A percentile compares a stretch with the other conserved stretches of the same genome.
phyloP scores from a whole-genome alignment of 2,329 filamentous ascomycete species.

The Ilyonectria mors-panacis region DNA sequence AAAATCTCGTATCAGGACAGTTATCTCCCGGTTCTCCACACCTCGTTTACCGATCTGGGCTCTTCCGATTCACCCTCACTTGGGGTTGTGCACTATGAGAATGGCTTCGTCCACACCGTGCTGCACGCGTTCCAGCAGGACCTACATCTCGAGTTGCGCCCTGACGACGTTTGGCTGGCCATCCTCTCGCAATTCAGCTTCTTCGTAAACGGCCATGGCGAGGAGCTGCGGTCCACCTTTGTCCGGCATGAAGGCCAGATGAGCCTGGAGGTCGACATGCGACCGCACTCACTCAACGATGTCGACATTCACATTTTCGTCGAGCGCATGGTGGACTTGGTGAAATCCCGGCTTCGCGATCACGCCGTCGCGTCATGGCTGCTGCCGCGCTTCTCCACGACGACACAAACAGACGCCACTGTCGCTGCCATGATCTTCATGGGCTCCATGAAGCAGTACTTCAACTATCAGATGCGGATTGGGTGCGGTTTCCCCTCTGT shows the following conservation, averaged over 20 bases:
- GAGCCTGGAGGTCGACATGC: constrained; percentile 15
- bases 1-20: constrained; percentile 10
- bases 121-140: constrained; percentile 31
- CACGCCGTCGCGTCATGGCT: constrained; percentile 20
- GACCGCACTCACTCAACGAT: constrained; percentile 1
- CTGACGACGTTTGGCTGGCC: constrained; percentile 31
- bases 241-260: constrained; percentile 27
- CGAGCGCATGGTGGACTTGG: constrained; percentile 16
- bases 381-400: constrained; percentile 27
- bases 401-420: constrained; percentile 16
- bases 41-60: constrained; percentile 14
- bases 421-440: constrained; percentile 32
- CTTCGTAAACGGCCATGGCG: constrained; percentile 32
- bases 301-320: constrained; percentile 12
- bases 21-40: constrained; percentile 12
- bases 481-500: constrained; percentile 31
- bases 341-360: constrained; percentile 1
- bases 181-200: constrained; percentile 33
- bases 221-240: constrained; percentile 27
- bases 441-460: constrained; percentile 34
- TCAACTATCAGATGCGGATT: constrained; percentile 18
- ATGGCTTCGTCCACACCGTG: constrained; percentile 21
- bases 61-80: background rate
- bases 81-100: constrained; percentile 12
- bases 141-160: constrained; percentile 38